These are phyloP conservation scores for Endocalyx cinctus DNA, from an alignment of 2,329 filamentous ascomycete species.

Conservation along the genomic window DNA sequence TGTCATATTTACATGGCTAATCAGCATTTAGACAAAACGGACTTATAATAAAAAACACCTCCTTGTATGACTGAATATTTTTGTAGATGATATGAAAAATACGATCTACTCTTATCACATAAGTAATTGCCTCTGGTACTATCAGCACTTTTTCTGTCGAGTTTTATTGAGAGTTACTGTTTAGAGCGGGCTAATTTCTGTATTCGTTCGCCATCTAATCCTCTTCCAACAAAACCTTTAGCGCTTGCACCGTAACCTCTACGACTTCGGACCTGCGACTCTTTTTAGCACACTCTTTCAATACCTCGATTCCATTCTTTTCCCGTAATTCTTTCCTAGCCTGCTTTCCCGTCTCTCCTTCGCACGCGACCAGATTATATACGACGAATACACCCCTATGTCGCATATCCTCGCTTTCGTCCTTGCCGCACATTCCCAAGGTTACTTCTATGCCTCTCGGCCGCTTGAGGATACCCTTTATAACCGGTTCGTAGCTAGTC, in stretches of 20 bases:
- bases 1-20: too few relatives aligned
- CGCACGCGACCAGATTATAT: constrained; percentile 65
- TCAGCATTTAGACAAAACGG: too few relatives aligned
- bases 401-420: constrained; percentile 64
- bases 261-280: constrained; percentile 66
- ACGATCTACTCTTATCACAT: too few relatives aligned
- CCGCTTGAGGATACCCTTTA: constrained; percentile 64
- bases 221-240: constrained; percentile 61
- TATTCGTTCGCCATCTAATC: too few relatives aligned
- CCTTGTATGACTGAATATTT: too few relatives aligned
- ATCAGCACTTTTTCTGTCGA: too few relatives aligned
- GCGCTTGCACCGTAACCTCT: constrained; percentile 63
- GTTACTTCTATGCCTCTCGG: constrained; percentile 71
- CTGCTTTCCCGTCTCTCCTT: constrained; percentile 59
- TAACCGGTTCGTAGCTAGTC: constrained; percentile 71
- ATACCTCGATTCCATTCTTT: constrained; percentile 58
- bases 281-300: constrained; percentile 67
- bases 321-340: constrained; percentile 57
- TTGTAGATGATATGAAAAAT: too few relatives aligned
- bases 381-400: constrained; percentile 73
- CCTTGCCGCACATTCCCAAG: constrained; percentile 73
- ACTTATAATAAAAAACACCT: too few relatives aligned
- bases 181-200: too few relatives aligned
- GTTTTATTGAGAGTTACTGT: too few relatives aligned
- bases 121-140: too few relatives aligned